Base-by-base conservation (phyloP, 352 stramenopile genomes). In the Peronospora tabacina region DNA sequence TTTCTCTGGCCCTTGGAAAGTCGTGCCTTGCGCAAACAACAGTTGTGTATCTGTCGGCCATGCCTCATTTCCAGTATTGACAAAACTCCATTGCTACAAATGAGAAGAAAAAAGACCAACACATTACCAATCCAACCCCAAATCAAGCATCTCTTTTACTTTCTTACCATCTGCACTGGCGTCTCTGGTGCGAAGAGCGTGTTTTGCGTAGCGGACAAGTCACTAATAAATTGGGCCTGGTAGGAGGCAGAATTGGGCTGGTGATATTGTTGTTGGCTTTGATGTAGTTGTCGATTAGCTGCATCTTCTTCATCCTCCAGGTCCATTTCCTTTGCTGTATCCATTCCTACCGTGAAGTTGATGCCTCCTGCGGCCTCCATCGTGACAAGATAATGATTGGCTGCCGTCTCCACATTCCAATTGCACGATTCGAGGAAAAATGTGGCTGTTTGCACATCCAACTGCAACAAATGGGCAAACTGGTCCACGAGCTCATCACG, bases 381-480 rank as follows among this genome's bases (percentile, higher is more conserved):
- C 7, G 79, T 87, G 17, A 58, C 63, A 26, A 93, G 55, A 49
- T 90, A 93, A 49, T 83, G 90, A 50, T 93, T 93, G 7, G 66
- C 80, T 9, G 82, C 82, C 35, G 75, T 83, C 50, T 93, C 79
- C 19, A 93, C 80, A 64, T 93, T 93, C 82, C 82, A 93, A 66
- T 90, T 93, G 46, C 71, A 87, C 52, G 79, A 90, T 49, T 93
- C 82, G 46, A 93, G 72, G 55, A 90, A 93, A 58, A 93, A 93
- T 40, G 62, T 74, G 36, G 79, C 81, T 33, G 78, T 90, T 34
- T 68, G 51, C 12, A 68, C 58, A 53, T 90, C 77, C 41, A 86
- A 54, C 52, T 89, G 61, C 57, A 93, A 51, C 28, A 93, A 53
- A 44, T 82, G 68, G 16, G 78, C 75, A 58, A 93, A 93, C 50